Evolutionary conservation across 441 rosid species (phyloP).

Genomic region (Melastoma candidum): DNA sequence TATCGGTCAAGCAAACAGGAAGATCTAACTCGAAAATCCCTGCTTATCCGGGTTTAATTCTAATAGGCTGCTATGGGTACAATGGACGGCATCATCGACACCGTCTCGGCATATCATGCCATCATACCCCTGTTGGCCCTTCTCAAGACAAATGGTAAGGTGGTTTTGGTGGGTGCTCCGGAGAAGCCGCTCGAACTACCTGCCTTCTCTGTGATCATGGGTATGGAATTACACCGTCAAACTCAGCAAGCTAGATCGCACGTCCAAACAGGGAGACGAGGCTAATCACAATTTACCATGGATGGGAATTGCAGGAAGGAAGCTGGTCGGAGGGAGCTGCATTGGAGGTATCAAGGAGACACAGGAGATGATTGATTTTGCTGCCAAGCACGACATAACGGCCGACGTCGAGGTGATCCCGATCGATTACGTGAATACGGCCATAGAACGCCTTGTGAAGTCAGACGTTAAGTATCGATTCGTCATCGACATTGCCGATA

Average conservation of each 20-base stretch:
- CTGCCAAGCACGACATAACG: too few species aligned
- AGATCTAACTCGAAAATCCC: too few species aligned
- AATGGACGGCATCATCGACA: not conserved
- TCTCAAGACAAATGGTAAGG: slow-evolving; percentile 7
- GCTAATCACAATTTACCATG: too few species aligned
- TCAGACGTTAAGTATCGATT: slow-evolving; percentile 13
- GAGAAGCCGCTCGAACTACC: not conserved
- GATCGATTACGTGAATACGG: slow-evolving; percentile 9
- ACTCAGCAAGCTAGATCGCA: not conserved
- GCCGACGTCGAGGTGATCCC: too few species aligned
- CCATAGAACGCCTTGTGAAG: slow-evolving; percentile 8
- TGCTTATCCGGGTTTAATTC: not conserved
- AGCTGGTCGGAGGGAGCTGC: slow-evolving; percentile 4
- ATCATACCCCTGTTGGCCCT: slow-evolving; percentile 2
- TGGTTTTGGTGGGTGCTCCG: slow-evolving; percentile 4
- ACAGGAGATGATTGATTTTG: too few species aligned
- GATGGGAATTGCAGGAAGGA: slow-evolving; percentile 6
- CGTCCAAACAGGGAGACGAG: too few species aligned
- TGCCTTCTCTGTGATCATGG: not conserved
- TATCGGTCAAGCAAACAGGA: too few species aligned
- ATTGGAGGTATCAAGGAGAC: not conserved
- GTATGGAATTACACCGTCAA: not conserved
- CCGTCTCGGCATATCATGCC: slow-evolving; percentile 1
- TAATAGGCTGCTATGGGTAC: not conserved
- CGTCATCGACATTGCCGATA: not conserved